phyloP scores from a whole-genome alignment of 192 early-diverging fungal genomes.

The Backusella tarrabulga region DNA sequence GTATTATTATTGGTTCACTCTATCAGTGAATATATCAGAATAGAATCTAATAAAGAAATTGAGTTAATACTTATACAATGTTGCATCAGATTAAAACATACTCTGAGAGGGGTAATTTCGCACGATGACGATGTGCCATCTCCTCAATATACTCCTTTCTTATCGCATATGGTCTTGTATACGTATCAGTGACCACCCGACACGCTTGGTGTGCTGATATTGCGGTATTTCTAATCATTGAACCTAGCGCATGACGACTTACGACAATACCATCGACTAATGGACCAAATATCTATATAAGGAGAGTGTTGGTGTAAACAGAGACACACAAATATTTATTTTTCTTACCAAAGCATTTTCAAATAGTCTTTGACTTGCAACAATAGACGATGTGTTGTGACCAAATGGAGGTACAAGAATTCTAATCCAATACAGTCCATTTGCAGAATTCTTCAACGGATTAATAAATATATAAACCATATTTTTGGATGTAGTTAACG shows the following conservation, averaged over 20 bases:
- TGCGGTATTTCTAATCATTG: constrained; percentile 68
- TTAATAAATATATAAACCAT: constrained; percentile 69
- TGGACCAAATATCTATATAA: constrained; percentile 58
- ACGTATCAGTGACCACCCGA: constrained; percentile 50
- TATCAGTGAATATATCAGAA: constrained; percentile 18
- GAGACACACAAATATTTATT: not conserved
- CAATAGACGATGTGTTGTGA: constrained; percentile 10
- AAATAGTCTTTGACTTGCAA: constrained; percentile 31
- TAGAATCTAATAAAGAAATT: constrained; percentile 11
- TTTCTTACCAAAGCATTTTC: constrained; percentile 52
- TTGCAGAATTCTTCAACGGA: constrained; percentile 54
- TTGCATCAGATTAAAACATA: constrained; percentile 21
- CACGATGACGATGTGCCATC: constrained; percentile 35
- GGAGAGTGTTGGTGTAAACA: not conserved
- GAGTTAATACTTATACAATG: not conserved
- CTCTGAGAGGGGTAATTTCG: constrained; percentile 39
- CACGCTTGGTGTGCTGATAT: constrained; percentile 63
- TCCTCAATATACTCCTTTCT: constrained; percentile 50
- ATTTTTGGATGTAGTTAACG: constrained; percentile 9
- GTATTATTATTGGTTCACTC: not conserved
- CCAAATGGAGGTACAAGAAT: constrained; percentile 46
- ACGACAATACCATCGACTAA: constrained; percentile 74
- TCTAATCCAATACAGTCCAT: constrained; percentile 68
- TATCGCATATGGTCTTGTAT: constrained; percentile 55
- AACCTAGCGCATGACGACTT: constrained; percentile 62